Evolutionary conservation across 1,284 basidiomycete genomes (phyloP), one percentile per base, ranked within the genome.

Genomic region (Schizophyllum amplum): DNA sequence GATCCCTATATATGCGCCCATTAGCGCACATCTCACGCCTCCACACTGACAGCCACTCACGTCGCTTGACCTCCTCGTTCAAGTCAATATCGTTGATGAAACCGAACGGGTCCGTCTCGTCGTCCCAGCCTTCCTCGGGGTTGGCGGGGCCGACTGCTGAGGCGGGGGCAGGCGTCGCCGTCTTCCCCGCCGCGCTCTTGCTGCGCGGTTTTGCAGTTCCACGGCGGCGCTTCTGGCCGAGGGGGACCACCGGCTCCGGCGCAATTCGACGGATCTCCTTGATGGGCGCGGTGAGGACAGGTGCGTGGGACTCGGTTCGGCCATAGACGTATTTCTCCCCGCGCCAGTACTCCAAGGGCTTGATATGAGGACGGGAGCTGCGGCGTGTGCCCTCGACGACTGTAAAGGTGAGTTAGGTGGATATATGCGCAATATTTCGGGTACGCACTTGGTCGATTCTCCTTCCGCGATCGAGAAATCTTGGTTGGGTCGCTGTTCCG

Each of bases 271-370:
- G 74, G 56, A 98, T 88, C 62, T 89, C 89, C 63, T 85, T 85
- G 67, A 97, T 90, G 47, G 86, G 84, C 1, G 94, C 85, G 6
- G 89, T 83, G n/a, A 82, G 75, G 13, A 82, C 73, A 15, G 74
- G 68, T 4, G 81, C 83, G 23, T 62, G 59, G 5, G 60, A 57
- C 1, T 65, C 74, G 65, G 60, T 80, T 74, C 83, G 78, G 4
- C 83, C 85, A 64, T 94, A 98, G 5, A 94, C 84, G 24, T 93
- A 82, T 60, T 86, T 87, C 70, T 99, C 96, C 62, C 86, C 84
- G n/a, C 92, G 83, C 97, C 97, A 99, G 74, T 80, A 97, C 47
- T 93, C 89, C 24, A 99, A 76, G 1, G 96, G 97, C 52, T 75
- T 74, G 64, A 85, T 86, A 15, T 86, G 83, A 55, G 81, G 76